Conservation (phyloP, 2,329 filamentous ascomycete species). For the Fusarium buxicola region DNA sequence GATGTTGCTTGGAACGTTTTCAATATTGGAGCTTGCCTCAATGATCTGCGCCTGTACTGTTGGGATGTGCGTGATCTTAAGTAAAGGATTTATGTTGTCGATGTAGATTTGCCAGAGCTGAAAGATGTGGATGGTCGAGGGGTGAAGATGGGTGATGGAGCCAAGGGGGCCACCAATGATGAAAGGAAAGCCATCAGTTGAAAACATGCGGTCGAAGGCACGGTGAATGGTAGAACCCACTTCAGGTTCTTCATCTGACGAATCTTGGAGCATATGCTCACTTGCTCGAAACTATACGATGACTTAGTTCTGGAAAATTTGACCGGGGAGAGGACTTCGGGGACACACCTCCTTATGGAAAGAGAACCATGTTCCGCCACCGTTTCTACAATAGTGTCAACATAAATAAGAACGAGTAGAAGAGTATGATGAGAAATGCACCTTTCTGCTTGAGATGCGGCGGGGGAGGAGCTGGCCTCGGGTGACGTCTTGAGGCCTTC, state of each 20-base stretch:
- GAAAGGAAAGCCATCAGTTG: conserved; percentile 69
- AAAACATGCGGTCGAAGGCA: conserved; percentile 70
- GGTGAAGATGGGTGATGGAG: conserved; percentile 62
- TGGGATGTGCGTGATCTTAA: conserved; percentile 76
- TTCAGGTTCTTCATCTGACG: conserved; percentile 69
- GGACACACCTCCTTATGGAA: conserved; percentile 62
- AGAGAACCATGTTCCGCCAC: conserved; percentile 58
- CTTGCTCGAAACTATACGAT: conserved; percentile 60
- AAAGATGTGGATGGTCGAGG: conserved; percentile 68
- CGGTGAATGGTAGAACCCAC: conserved; percentile 65
- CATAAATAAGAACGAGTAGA: not conserved
- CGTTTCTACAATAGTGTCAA: conserved; percentile 30
- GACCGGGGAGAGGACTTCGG: not conserved
- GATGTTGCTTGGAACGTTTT: conserved; percentile 65
- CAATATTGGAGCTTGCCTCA: conserved; percentile 67
- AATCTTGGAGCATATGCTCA: conserved; percentile 62
- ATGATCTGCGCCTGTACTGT: conserved; percentile 74
- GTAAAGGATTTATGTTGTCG: conserved; percentile 74
- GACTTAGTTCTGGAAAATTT: conserved; percentile 14
- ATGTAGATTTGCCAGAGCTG: conserved; percentile 77
- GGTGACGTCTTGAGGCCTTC: conserved; percentile 66
- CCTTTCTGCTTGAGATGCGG: conserved; percentile 46
- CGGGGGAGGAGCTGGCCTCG: conserved; percentile 55
- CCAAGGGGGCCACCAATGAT: conserved; percentile 59
- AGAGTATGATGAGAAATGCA: conserved; percentile 20